Base-by-base conservation (phyloP, 257 asterid genomes). In the Euphrasia confusa region DNA sequence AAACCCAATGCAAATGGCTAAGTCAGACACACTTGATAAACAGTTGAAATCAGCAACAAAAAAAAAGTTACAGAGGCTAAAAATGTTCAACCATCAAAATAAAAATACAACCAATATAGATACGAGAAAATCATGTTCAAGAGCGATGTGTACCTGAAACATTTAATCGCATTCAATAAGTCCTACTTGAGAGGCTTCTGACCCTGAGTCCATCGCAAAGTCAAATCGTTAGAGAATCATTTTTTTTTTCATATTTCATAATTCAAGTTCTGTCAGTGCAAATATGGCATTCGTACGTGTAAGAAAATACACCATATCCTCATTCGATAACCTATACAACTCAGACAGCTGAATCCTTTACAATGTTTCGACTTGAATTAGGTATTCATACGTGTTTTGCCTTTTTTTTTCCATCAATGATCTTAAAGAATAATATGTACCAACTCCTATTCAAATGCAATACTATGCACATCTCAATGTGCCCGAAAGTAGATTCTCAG, bases 141-240 rank as follows among this genome's bases (percentile, higher is more conserved):
- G 57, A 54, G 69, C 61, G 66, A 45, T 60, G 56, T 18, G 55
- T 74, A 76, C 82, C 87, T 66, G 74, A 64, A 72, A 72, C 32
- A 54, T 59, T 39, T 24, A 14, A 39, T 47, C 39, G 61, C 68
- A 12, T 64, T 61, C 60, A 24, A 60, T 39, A 33, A n/a, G 48
- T 74, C 72, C 75, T 82, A 82, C 70, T 79, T 82, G 68, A 82
- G 88, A 24, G 81, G 84, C 79, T 72, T 82, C 79, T 79, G 58
- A 55, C 84, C 84, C 88, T 82, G 65, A 15, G 27, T 54, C 24
- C 61, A 65, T 13, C 2, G 33, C 61, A 68, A 72, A 54, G 47
- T 68, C 26, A 65, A 39, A 60, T 40, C 17, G 18, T 52, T 13
- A 70, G 61, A 21, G 9, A 60, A 35, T 26, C 11, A 7, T 28